These are phyloP conservation scores for Apiotrichum gracile DNA, from an alignment of 1,284 basidiomycete species.

Conservation along the genomic window DNA sequence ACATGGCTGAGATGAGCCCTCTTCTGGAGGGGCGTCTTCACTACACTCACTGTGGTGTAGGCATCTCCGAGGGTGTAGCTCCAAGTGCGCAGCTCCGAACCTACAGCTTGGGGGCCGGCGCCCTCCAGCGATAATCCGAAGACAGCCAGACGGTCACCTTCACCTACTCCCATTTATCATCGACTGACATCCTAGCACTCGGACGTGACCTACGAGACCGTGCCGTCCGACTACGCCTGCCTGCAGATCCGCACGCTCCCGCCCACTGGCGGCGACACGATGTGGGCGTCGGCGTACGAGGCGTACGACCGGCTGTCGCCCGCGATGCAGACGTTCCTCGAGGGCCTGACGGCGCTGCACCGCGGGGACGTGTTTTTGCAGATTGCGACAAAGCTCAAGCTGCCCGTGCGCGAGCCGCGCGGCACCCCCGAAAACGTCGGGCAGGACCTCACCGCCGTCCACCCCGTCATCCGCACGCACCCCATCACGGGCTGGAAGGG, in stretches of 20 bases:
- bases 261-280: constrained; percentile 46
- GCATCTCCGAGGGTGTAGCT: too few species aligned
- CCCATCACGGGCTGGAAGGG: constrained; percentile 74
- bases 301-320: constrained; percentile 60
- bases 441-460: constrained; percentile 56
- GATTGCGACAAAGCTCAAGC: constrained; percentile 18
- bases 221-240: constrained; percentile 60
- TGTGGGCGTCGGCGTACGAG: constrained; percentile 55
- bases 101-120: too few species aligned
- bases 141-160: too few species aligned
- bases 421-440: constrained; percentile 60
- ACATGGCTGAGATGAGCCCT: too few species aligned
- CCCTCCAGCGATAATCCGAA: too few species aligned
- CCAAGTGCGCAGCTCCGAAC: too few species aligned
- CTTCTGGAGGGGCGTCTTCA: too few species aligned
- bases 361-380: constrained; percentile 53
- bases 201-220: constrained; percentile 63
- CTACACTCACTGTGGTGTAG: too few species aligned
- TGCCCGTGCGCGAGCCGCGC: constrained; percentile 29
- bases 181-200: constrained; percentile 24
- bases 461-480: constrained; percentile 49
- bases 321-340: constrained; percentile 54
- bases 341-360: constrained; percentile 57
- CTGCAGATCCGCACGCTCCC: constrained; percentile 58
- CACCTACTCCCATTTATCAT: too few species aligned